A percentile compares a stretch with the other conserved stretches of the same genome.
Evolutionary conservation across 2,329 filamentous ascomycete species (phyloP).

Genomic region (Triangularia setosa): DNA sequence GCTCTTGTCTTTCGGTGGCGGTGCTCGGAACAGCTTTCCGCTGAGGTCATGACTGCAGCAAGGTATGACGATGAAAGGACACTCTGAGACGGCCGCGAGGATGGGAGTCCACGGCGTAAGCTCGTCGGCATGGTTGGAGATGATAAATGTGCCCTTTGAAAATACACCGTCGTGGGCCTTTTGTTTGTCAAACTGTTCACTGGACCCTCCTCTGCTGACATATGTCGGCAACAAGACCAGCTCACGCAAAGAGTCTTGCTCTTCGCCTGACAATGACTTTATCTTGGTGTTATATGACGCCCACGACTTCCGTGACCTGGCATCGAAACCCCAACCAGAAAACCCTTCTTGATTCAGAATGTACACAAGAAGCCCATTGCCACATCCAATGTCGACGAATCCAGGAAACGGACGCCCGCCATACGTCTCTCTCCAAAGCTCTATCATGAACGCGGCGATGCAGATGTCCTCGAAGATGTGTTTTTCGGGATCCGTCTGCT

Average conservation of each 20-base stretch:
- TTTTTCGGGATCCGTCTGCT: conserved; percentile 81
- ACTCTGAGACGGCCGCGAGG: conserved; percentile 68
- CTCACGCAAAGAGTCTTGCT: conserved; percentile 38
- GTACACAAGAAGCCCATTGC: conserved; percentile 86
- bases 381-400: conserved; percentile 94
- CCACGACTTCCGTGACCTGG: conserved; percentile 83
- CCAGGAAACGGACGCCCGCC: conserved; percentile 62
- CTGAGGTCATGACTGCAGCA: conserved; percentile 89
- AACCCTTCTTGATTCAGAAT: conserved; percentile 80
- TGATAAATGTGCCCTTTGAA: conserved; percentile 74
- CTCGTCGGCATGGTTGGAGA: conserved; percentile 96
- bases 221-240: conserved; percentile 48
- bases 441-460: conserved; percentile 88
- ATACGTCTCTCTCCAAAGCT: conserved; percentile 88
- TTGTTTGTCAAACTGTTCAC: conserved; percentile 20
- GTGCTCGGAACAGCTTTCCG: conserved; percentile 69
- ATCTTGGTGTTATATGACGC: conserved; percentile 53
- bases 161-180: conserved; percentile 62
- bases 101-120: conserved; percentile 94
- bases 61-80: conserved; percentile 87
- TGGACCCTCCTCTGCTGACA: conserved; percentile 26
- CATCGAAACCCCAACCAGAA: conserved; percentile 86
- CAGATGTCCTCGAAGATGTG: conserved; percentile 93
- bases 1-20: conserved; percentile 47
- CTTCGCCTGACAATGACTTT: conserved; percentile 2